These are phyloP conservation scores for Aspergillus mulundensis DNA, from an alignment of 495 filamentous ascomycete genomes.

Conservation along the genomic window DNA sequence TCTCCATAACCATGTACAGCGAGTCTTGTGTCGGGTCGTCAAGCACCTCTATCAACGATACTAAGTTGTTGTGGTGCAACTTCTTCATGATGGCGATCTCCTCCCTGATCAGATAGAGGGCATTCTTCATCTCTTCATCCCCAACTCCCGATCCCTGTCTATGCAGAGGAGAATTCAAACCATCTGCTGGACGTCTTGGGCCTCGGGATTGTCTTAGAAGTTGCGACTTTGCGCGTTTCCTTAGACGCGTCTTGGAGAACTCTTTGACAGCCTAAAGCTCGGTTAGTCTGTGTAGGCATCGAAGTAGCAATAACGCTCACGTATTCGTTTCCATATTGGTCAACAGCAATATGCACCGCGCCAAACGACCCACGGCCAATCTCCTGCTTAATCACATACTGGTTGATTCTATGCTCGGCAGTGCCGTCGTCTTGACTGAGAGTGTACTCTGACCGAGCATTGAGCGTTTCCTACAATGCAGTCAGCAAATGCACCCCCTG, in stretches of 20 bases:
- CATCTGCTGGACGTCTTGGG: slow-evolving; percentile 49
- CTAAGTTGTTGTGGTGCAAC: slow-evolving; percentile 86
- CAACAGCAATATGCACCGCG: slow-evolving; percentile 84
- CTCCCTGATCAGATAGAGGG: slow-evolving; percentile 84
- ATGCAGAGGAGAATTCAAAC: slow-evolving; percentile 62
- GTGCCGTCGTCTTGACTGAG: slow-evolving; percentile 80
- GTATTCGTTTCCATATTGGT: slow-evolving; percentile 91
- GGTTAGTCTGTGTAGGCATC: background rate
- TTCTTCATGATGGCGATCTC: slow-evolving; percentile 99
- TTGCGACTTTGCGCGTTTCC: slow-evolving; percentile 91
- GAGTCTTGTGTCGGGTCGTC: slow-evolving; percentile 96
- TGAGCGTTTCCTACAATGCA: slow-evolving; percentile 70
- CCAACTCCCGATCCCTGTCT: slow-evolving; percentile 43
- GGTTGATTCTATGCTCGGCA: slow-evolving; percentile 80
- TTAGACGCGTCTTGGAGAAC: slow-evolving; percentile 87
- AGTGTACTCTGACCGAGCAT: slow-evolving; percentile 82
- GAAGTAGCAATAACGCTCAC: slow-evolving; percentile 46
- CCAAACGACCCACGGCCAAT: slow-evolving; percentile 95
- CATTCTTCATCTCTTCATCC: slow-evolving; percentile 63
- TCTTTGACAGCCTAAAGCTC: slow-evolving; percentile 80
- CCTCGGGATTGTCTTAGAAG: slow-evolving; percentile 69
- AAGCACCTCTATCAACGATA: slow-evolving; percentile 87
- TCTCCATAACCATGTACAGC: slow-evolving; percentile 96
- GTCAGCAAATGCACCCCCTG: background rate
- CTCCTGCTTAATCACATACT: slow-evolving; percentile 91